phyloP scores from a whole-genome alignment of 2,329 filamentous ascomycete species.

The Sordariomycetes sp. region DNA sequence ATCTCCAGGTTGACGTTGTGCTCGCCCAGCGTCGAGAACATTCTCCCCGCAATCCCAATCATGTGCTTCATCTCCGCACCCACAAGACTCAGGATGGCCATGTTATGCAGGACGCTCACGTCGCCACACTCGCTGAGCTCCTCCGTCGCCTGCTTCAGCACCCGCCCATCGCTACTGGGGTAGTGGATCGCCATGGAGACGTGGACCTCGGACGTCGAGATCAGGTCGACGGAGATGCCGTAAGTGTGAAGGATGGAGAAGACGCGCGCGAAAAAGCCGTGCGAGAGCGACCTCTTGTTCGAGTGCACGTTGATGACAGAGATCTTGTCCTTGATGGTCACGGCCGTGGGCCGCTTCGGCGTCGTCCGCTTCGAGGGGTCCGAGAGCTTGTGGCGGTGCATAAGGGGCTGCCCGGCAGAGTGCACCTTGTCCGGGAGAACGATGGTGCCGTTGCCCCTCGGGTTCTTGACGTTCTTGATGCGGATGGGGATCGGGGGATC shows the following conservation, averaged over 20 bases:
- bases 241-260: constrained; percentile 83
- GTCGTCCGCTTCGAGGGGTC: constrained; percentile 31
- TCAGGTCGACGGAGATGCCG: constrained; percentile 84
- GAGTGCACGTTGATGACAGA: constrained; percentile 96
- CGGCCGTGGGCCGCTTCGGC: constrained; percentile 69
- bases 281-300: constrained; percentile 90
- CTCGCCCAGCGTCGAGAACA: constrained; percentile 90
- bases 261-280: constrained; percentile 89
- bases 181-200: constrained; percentile 94
- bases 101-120: constrained; percentile 78
- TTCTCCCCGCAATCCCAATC: constrained; percentile 81
- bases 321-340: constrained; percentile 96
- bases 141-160: constrained; percentile 53
- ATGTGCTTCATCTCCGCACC: constrained; percentile 97
- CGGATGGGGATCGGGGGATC: constrained; percentile 66
- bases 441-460: constrained; percentile 63
- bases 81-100: constrained; percentile 92
- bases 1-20: constrained; percentile 97
- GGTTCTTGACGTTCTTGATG: constrained; percentile 88
- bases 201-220: constrained; percentile 92
- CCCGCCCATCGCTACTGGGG: constrained; percentile 48
- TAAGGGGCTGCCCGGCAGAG: constrained; percentile 23
- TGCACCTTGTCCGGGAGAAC: constrained; percentile 62
- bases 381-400: constrained; percentile 40
- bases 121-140: constrained; percentile 74